Evolutionary conservation across 2,329 filamentous ascomycete genomes (phyloP).

Genomic region (Ploettnerulaceae sp.): DNA sequence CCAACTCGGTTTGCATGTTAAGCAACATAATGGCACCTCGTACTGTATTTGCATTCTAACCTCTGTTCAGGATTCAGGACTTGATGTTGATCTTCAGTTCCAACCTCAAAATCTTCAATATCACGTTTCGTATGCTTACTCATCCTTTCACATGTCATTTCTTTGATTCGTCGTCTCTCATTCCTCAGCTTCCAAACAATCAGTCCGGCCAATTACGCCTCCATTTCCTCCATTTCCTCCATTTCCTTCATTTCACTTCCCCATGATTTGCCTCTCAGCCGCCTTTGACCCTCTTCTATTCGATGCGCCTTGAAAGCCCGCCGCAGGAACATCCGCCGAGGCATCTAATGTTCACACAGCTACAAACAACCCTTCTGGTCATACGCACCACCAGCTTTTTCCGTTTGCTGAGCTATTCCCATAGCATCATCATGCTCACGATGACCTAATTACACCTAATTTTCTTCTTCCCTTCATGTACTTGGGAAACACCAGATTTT

Average conservation of each 20-base stretch:
- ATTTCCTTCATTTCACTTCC: not conserved
- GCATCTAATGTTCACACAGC: not conserved
- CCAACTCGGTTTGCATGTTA: too few relatives aligned
- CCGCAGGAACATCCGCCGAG: constrained; percentile 18
- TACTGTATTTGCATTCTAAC: not conserved
- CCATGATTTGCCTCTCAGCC: constrained; percentile 11
- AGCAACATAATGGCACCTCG: too few relatives aligned
- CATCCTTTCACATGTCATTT: constrained; percentile 1
- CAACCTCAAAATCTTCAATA: not conserved
- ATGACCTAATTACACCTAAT: too few relatives aligned
- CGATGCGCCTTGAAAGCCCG: constrained; percentile 7
- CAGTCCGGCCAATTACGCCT: not conserved
- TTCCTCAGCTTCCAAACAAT: constrained; percentile 2
- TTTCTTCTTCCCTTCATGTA: too few relatives aligned
- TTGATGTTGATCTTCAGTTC: not conserved
- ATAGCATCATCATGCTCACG: not conserved
- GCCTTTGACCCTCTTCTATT: constrained; percentile 7
- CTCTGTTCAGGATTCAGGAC: not conserved
- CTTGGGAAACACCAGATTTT: not conserved
- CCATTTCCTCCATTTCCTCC: not conserved
- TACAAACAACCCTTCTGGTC: constrained; percentile 12
- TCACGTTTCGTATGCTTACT: not conserved
- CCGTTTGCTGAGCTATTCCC: not conserved
- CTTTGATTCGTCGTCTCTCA: too few relatives aligned
- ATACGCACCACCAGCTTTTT: constrained; percentile 10